Evolutionary conservation across 1,284 basidiomycete species (phyloP), one percentile per base, ranked within the genome.

Genomic region (Hemileia vastatrix): DNA sequence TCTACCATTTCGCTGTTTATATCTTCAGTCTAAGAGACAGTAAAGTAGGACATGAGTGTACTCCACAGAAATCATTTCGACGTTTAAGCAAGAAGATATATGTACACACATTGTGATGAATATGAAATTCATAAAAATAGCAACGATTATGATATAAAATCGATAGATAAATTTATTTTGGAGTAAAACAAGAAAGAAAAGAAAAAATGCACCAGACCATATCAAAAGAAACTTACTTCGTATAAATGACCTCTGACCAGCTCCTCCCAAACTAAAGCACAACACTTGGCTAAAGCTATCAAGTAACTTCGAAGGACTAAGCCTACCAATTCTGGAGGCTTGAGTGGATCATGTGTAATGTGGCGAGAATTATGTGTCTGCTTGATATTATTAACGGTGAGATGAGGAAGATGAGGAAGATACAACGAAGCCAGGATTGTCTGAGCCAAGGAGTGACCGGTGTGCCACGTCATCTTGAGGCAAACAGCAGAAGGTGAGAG

Each of bases 1-100:
- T 90, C 89, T 68, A 85, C 86, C 77, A 91, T 90, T 68, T 93
- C 90, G 61, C 84, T 81, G 73, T 88, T 86, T 82, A 86, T 88
- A 71, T 93, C 91, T 79, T 95, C 91, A 58, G 83, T 80, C 86
- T 89, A 67, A 21, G 31, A 43, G 44, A 36, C 51, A 5, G 36
- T 18, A 5, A n/a, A n/a, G n/a, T n/a, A n/a, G n/a, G n/a, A n/a
- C n/a, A n/a, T n/a, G n/a, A n/a, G n/a, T n/a, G n/a, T n/a, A n/a
- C n/a, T n/a, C n/a, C n/a, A n/a, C n/a, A n/a, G n/a, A n/a, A n/a
- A n/a, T n/a, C n/a, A n/a, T n/a, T n/a, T n/a, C n/a, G n/a, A n/a
- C n/a, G n/a, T n/a, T n/a, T n/a, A n/a, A n/a, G n/a, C n/a, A n/a
- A n/a, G n/a, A n/a, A n/a, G n/a, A n/a, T n/a, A n/a, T n/a, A n/a